Evolutionary conservation across 108 stramenopile species (phyloP).

Genomic region (Epithemia pelagica): DNA sequence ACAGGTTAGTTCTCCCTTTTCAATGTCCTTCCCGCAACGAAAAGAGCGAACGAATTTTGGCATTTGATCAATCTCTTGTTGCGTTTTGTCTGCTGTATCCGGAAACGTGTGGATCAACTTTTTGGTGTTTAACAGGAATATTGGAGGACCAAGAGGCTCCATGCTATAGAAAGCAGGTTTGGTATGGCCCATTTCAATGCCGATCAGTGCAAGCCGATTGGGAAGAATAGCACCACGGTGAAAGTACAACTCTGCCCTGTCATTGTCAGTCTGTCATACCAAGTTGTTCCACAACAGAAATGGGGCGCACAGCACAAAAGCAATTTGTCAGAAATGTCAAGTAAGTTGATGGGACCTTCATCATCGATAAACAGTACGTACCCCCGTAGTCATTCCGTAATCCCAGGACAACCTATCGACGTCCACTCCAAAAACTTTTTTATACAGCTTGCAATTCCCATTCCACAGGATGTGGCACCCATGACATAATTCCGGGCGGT

Average conservation of each 20-base stretch:
- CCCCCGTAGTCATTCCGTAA: slow-evolving; percentile 41
- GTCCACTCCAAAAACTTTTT: slow-evolving; percentile 62
- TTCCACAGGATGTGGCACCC: slow-evolving; percentile 41
- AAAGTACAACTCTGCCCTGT: slow-evolving; percentile 21
- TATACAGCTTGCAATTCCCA: slow-evolving; percentile 47
- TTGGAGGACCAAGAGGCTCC: not conserved
- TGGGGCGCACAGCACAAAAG: not conserved
- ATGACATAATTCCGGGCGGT: slow-evolving; percentile 61
- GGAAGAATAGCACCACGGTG: slow-evolving; percentile 15
- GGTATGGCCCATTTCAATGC: not conserved
- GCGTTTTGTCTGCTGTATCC: slow-evolving; percentile 15
- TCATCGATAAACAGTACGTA: no score
- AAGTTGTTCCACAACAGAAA: not conserved
- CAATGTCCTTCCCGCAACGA: slow-evolving; percentile 26
- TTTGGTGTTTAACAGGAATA: not conserved
- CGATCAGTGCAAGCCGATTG: slow-evolving; percentile 26
- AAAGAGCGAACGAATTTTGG: slow-evolving; percentile 32
- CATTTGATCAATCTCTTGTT: slow-evolving; percentile 20
- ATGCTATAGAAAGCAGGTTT: not conserved
- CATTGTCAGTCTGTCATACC: not conserved
- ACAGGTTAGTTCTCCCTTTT: slow-evolving; percentile 46
- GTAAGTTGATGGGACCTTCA: not conserved
- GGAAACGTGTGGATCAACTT: slow-evolving; percentile 19
- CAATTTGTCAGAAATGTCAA: not conserved
- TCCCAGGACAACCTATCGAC: slow-evolving; percentile 62